Evolutionary conservation across 495 filamentous ascomycete species (phyloP), one percentile per base, ranked within the genome.

Genomic region (Penicillium atrosanguineum): DNA sequence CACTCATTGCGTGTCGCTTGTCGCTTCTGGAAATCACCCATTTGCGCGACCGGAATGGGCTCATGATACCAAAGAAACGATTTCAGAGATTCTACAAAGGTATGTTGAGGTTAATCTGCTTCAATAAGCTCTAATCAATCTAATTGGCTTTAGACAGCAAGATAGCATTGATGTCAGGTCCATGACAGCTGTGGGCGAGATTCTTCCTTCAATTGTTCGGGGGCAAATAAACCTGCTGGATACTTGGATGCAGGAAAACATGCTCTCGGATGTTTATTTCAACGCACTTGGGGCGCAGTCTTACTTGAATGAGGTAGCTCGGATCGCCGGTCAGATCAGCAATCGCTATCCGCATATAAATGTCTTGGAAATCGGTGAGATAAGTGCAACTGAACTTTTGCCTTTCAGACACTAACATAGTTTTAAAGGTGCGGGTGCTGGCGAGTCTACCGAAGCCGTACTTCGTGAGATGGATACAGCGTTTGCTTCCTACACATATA

Each of bases 401-500:
- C 2, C 25, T 2, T 7, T 26, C 8, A 1, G 9, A 18, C 48
- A 28, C 51, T 65, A 9, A 61, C 37, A 28, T 18, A n/a, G 0
- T 15, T 1, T 12, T 21, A 9, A 11, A 67, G 63, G 63, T 2
- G 64, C 67, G 9, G 68, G 67, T 0, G 77, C 77, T 4, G 78
- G 78, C 0, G 71, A 67, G 14, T 61, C 76, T 14, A 79, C 80
- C 0, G 63, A 69, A n/a, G 21, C 41, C 4, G 52, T 79, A 7
- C 50, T 75, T 0, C 31, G 40, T 12, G 52, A 43, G 8, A 36
- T 66, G 16, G 56, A 50, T 4, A 29, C 26, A 1, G 51, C 49
- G 0, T 63, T 67, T 47, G 41, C 59, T 0, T 57, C 58, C 21
- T 83, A 83, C 50, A 80, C 74, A 11, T 80, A 70, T 58, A 82